phyloP scores from a whole-genome alignment of 2,329 filamentous ascomycete species.

The Neocatenulostroma microsporum region DNA sequence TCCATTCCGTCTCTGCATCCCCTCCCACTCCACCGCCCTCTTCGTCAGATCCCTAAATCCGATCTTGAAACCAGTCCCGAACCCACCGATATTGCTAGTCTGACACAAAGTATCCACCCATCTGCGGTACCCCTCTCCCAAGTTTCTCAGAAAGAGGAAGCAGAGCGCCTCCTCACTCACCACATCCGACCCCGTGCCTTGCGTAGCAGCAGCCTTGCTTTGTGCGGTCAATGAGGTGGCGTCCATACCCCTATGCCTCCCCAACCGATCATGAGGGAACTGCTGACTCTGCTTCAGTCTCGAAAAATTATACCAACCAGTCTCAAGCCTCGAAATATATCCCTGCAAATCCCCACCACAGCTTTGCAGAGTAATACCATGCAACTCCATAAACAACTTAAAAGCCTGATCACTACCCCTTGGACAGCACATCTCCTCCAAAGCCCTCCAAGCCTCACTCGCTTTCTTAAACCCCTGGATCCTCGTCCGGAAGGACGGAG shows the following conservation, averaged over 20 bases:
- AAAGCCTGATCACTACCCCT: constrained; percentile 23
- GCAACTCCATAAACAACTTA: constrained; percentile 19
- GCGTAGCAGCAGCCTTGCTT: not conserved
- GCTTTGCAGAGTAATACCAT: constrained; percentile 18
- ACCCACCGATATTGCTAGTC: constrained; percentile 27
- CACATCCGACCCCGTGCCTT: constrained; percentile 9
- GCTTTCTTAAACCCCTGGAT: constrained; percentile 18
- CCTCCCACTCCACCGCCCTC: constrained; percentile 18
- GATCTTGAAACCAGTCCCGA: constrained; percentile 24
- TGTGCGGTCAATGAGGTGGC: not conserved
- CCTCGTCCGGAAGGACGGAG: constrained; percentile 19
- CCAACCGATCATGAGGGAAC: constrained; percentile 8
- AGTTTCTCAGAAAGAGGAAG: constrained; percentile 23
- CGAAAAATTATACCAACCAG: constrained; percentile 20
- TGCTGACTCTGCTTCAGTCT: constrained; percentile 14
- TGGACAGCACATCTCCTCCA: constrained; percentile 26
- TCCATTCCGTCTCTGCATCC: not conserved
- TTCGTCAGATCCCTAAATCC: constrained; percentile 23
- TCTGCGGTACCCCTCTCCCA: constrained; percentile 18
- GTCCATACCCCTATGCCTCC: not conserved
- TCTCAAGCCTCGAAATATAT: constrained; percentile 21
- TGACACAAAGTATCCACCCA: constrained; percentile 21
- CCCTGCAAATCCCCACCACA: constrained; percentile 18
- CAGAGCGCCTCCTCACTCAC: constrained; percentile 24
- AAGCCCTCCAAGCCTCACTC: constrained; percentile 19